Conservation (phyloP, 495 filamentous ascomycete genomes). For the Beverwykella pulmonaria region DNA sequence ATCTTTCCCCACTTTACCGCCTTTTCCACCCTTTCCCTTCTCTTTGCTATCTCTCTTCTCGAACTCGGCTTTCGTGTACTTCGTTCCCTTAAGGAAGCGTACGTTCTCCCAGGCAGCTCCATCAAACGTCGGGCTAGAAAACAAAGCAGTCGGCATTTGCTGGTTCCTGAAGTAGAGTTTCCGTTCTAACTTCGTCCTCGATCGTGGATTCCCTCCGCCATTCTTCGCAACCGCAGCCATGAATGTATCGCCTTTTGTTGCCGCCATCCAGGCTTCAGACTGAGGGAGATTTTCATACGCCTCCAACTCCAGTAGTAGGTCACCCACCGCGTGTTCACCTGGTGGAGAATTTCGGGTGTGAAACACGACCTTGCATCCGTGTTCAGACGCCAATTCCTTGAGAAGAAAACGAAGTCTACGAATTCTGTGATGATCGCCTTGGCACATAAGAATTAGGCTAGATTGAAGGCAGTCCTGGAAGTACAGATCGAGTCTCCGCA, state of each 20-base stretch:
- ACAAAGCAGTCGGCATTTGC: background rate
- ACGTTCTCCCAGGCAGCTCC: background rate
- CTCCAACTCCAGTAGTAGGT: background rate
- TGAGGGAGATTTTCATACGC: background rate
- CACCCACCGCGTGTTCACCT: background rate
- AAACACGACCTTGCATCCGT: background rate
- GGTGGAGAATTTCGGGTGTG: background rate
- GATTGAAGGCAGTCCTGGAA: background rate
- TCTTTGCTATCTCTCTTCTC: background rate
- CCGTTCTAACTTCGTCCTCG: background rate
- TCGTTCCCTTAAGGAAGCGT: background rate
- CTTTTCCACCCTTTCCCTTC: background rate
- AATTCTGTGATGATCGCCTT: background rate
- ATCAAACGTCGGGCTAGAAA: slow-evolving; percentile 1
- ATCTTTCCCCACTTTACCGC: background rate
- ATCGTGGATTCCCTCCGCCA: background rate
- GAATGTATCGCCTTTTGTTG: slow-evolving; percentile 1
- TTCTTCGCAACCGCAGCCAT: background rate
- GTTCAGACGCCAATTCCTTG: background rate
- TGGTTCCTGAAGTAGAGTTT: background rate
- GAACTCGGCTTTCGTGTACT: slow-evolving; percentile 1
- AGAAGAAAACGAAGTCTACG: background rate
- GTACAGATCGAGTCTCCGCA: background rate
- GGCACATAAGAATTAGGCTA: background rate
- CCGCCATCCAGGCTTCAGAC: background rate